Evolutionary conservation across 2,329 filamentous ascomycete genomes (phyloP), one percentile per base, ranked within the genome.

Genomic region (Cordyceps militaris): DNA sequence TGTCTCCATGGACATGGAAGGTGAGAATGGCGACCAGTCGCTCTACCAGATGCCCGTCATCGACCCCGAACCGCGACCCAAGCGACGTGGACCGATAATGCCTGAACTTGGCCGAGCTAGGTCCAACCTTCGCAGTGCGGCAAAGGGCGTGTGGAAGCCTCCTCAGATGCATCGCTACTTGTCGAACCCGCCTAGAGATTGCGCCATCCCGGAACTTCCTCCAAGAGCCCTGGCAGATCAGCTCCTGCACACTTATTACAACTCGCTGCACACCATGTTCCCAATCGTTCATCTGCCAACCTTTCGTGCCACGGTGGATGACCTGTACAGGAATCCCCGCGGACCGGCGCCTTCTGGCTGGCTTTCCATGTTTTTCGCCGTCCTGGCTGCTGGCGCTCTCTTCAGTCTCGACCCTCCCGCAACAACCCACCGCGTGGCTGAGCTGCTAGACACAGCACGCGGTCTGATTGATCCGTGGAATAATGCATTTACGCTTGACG

Each of bases 211-310:
- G 7, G 79, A 82, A 42, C 73, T 97, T 56, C 94, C 93, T 0
- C 77, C 87, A 1, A 87, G 85, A 62, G 75, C 83, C 28, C 72
- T 85, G 23, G 84, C 86, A 28, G 90, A 96, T 61, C 83, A 82
- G 63, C 77, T 97, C 2, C 73, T 97, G 32, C 79, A 82, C 34
- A 81, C 87, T 38, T 99, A 96, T 70, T 87, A 89, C 64, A 78
- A 81, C 40, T 87, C 87, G 7, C 78, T 90, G 24, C 93, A 97
- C 69, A 81, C 85, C 32, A 86, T 89, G 70, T 87, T 92, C 63
- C 94, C 94, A 0, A 85, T 96, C 44, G 67, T 97, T 10, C 90
- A 97, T 70, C 95, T 92, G 88, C 89, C 90, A 2, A 88, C 82
- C 0, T 95, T 97, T 65, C 79, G 87, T 65, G 79, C 82, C 49